These are phyloP conservation scores for Selaginella moellendorffii DNA, from an alignment of 75 land plant genomes.

Conservation along the genomic window DNA sequence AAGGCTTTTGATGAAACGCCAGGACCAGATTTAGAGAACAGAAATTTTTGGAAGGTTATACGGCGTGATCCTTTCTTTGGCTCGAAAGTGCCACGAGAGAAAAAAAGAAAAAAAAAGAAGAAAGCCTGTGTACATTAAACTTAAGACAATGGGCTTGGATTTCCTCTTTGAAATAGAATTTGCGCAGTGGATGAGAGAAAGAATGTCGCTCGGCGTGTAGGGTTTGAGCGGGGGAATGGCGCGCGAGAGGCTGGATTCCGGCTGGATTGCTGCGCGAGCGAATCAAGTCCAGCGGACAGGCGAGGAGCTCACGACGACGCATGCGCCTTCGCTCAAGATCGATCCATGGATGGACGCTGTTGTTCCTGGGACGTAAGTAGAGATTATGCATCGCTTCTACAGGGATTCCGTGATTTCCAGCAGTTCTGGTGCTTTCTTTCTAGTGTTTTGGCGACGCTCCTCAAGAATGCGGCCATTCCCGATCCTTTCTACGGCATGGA, in stretches of 20 bases:
- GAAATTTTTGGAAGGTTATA: too few species aligned
- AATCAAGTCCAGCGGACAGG: conserved; percentile 56
- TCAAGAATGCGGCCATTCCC: conserved; percentile 65
- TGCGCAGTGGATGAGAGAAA: too few species aligned
- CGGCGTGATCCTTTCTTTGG: too few species aligned
- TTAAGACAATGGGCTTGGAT: too few species aligned
- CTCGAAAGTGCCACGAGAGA: too few species aligned
- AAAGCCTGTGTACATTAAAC: too few species aligned
- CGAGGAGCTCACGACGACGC: conserved; percentile 66
- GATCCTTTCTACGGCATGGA: conserved; percentile 93
- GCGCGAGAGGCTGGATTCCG: conserved; percentile 36
- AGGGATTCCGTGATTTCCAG: neutral
- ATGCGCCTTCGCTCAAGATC: conserved; percentile 32
- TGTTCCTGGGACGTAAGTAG: conserved; percentile 83
- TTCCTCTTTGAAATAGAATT: too few species aligned
- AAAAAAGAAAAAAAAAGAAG: too few species aligned
- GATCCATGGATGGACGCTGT: conserved; percentile 75
- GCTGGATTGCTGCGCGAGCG: conserved; percentile 81
- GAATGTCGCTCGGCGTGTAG: too few species aligned
- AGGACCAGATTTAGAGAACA: neutral
- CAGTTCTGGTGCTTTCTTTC: neutral
- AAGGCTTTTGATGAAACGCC: neutral
- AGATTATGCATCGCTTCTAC: neutral
- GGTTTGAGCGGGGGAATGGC: too few species aligned
- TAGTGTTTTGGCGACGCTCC: conserved; percentile 79